phyloP scores from a whole-genome alignment of 805 yeast genomes.

The Sugiyamaella marilandica region DNA sequence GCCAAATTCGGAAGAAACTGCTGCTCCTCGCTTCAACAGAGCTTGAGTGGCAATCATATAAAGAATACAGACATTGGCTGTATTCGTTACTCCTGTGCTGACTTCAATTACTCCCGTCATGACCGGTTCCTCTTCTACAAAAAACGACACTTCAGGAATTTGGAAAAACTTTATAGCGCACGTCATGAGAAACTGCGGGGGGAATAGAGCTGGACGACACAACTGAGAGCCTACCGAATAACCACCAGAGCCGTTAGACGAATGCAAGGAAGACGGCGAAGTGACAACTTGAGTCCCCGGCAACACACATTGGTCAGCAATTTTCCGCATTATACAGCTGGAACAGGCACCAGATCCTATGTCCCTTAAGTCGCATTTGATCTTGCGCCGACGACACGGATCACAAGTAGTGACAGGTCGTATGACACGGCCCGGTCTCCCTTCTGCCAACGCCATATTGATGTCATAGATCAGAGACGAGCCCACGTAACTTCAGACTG shows the following conservation, averaged over 20 bases:
- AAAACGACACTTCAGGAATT: constrained; percentile 1
- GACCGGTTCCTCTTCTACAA: constrained; percentile 1
- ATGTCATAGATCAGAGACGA: too few relatives aligned
- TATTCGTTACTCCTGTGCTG: neutral
- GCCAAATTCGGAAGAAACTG: neutral
- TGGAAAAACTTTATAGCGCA: constrained; percentile 2
- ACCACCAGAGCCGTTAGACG: too few relatives aligned
- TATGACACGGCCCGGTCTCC: neutral
- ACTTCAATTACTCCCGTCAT: neutral
- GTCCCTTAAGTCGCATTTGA: constrained; percentile 7
- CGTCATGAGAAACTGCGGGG: neutral
- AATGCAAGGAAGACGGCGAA: too few relatives aligned
- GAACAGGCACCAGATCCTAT: constrained; percentile 8
- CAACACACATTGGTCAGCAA: constrained; percentile 2
- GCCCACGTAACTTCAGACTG: too few relatives aligned
- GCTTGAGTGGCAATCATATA: neutral
- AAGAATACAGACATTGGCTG: neutral
- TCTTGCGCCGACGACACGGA: constrained; percentile 8
- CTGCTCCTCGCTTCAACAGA: neutral
- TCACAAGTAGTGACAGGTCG: constrained; percentile 7
- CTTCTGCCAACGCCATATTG: too few relatives aligned
- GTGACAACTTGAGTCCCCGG: too few relatives aligned
- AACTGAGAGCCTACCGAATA: too few relatives aligned
- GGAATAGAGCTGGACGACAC: neutral
- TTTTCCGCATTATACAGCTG: constrained; percentile 9